phyloP scores from a whole-genome alignment of 2,329 filamentous ascomycete genomes.

The Paraphoma sp. region DNA sequence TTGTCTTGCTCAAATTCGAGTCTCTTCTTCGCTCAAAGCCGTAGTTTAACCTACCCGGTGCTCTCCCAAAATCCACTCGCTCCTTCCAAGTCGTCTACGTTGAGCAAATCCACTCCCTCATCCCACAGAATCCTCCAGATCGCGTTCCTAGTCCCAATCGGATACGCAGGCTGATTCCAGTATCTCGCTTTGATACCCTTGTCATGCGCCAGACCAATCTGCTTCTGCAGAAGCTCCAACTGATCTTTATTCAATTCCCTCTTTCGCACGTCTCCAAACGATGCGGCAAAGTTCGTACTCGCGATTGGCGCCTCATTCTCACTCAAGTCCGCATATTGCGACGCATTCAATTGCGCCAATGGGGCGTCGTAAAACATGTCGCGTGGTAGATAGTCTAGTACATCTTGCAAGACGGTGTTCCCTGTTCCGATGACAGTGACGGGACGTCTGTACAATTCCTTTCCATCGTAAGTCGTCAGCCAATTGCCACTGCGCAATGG shows the following conservation, averaged over 20 bases:
- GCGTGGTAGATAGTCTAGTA: conserved; percentile 46
- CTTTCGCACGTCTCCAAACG: conserved; percentile 48
- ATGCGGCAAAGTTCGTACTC: conserved; percentile 56
- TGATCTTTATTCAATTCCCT: conserved; percentile 56
- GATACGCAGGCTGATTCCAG: conserved; percentile 67
- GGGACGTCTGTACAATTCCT: conserved; percentile 54
- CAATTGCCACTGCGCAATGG: conserved; percentile 62
- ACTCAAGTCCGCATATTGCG: conserved; percentile 55
- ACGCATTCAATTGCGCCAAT: conserved; percentile 52
- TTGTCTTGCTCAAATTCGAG: no score
- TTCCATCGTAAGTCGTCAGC: conserved; percentile 60
- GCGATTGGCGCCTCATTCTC: conserved; percentile 60
- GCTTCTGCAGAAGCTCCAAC: conserved; percentile 56
- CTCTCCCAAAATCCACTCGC: conserved; percentile 51
- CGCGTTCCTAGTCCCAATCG: conserved; percentile 57
- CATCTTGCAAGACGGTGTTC: conserved; percentile 51
- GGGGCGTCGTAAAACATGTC: conserved; percentile 69
- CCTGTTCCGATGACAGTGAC: conserved; percentile 70
- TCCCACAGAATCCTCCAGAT: conserved; percentile 63
- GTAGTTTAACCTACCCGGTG: conserved; percentile 15
- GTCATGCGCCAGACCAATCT: conserved; percentile 61
- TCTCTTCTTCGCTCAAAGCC: no score
- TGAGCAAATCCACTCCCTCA: conserved; percentile 67
- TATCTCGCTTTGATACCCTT: conserved; percentile 67
- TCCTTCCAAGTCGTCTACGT: conserved; percentile 67